Percentiles rank a stretch among this genome's conserved stretches.
phyloP scores from a whole-genome alignment of 1,139 yeast species.

The Torulaspora pretoriensis region DNA sequence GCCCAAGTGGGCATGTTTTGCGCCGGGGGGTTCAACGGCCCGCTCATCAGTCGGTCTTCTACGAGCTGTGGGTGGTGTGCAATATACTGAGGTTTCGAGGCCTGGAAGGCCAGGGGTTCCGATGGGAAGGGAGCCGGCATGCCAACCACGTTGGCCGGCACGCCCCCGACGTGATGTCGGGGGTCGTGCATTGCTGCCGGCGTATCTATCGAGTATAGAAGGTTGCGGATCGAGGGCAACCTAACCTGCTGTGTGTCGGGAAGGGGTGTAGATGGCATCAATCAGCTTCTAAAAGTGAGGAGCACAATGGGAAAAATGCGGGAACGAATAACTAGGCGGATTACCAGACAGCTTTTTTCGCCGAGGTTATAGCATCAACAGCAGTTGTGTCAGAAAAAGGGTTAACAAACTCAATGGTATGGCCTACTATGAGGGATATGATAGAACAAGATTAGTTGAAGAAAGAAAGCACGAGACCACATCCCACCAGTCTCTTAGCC shows the following conservation, averaged over 20 bases:
- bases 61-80: slow-evolving; percentile 1
- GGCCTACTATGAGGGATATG: neutral
- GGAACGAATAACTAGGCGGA: neutral
- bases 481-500: neutral
- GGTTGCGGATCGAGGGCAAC: slow-evolving; percentile 25
- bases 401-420: neutral
- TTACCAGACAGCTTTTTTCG: neutral
- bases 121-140: neutral
- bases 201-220: slow-evolving; percentile 21
- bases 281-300: neutral
- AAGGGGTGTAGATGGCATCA: slow-evolving; percentile 1
- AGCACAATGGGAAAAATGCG: no score
- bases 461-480: neutral
- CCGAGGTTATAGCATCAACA: neutral
- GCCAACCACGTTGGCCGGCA: neutral
- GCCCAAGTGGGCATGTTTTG: neutral
- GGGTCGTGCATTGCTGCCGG: slow-evolving; percentile 3
- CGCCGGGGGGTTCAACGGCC: neutral
- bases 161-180: slow-evolving; percentile 1
- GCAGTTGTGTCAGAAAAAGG: neutral
- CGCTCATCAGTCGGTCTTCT: slow-evolving; percentile 1
- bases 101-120: neutral
- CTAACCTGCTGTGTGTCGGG: slow-evolving; percentile 14
- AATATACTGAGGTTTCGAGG: neutral
- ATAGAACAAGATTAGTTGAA: neutral